These are phyloP conservation scores for Chlorella sp. DNA, from an alignment of 139 green algal genomes.

Conservation along the genomic window DNA sequence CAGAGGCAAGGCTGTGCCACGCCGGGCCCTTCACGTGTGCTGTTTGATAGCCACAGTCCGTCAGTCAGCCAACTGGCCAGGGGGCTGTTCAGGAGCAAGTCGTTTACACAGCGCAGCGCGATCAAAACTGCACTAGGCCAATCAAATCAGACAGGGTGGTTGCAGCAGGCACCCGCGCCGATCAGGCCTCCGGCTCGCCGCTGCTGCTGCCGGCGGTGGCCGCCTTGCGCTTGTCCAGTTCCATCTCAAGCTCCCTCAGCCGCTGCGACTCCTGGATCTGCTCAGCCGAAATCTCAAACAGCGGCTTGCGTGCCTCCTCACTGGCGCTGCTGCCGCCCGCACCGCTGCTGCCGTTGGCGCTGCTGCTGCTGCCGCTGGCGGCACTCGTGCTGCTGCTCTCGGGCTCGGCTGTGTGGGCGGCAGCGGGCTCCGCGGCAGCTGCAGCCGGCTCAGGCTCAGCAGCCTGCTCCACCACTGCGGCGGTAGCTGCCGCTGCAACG, in stretches of 20 bases:
- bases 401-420: neutral
- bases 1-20: no score
- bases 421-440: neutral
- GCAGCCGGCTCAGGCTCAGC: neutral
- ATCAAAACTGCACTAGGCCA: no score
- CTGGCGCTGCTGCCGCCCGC: neutral
- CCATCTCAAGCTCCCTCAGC: neutral
- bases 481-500: neutral
- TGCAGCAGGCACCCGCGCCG: neutral
- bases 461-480: neutral
- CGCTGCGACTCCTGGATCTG: slow-evolving; percentile 32
- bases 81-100: no score
- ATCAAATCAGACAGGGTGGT: neutral
- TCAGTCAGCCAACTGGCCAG: no score
- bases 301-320: slow-evolving; percentile 19
- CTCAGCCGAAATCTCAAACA: slow-evolving; percentile 43
- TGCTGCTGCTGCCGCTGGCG: neutral
- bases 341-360: neutral
- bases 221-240: neutral
- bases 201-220: neutral
- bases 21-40: no score
- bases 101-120: no score
- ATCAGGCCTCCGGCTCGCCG: neutral
- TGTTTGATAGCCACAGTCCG: no score
- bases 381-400: neutral